A percentile compares a stretch with the other conserved stretches of the same genome.
Evolutionary conservation across 371 early-diverging fungal species (phyloP).

Genomic region (Batrachochytrium dendrobatidis): DNA sequence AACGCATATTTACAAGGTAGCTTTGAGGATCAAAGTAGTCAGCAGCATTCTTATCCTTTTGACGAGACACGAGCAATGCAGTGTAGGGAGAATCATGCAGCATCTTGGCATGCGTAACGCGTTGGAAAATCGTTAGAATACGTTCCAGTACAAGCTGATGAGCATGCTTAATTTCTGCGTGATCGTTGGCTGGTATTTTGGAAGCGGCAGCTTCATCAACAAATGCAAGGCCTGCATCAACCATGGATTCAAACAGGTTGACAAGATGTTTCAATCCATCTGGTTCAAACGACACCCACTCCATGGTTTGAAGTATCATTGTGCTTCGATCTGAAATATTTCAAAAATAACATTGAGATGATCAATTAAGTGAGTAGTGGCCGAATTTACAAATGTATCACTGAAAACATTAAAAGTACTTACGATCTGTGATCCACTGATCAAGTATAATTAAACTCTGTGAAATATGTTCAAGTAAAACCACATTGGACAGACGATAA

Average conservation of each 20-base stretch:
- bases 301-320: neutral
- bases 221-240: neutral
- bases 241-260: neutral
- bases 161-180: conserved; percentile 7
- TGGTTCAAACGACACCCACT: neutral
- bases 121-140: conserved; percentile 51
- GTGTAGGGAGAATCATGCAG: conserved; percentile 68
- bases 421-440: too few relatives aligned
- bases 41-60: conserved; percentile 46
- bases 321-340: too few relatives aligned
- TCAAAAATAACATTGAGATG: too few relatives aligned
- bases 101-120: conserved; percentile 51
- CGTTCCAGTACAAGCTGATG: conserved; percentile 42
- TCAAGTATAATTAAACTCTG: too few relatives aligned
- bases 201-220: neutral
- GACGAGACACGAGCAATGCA: conserved; percentile 38
- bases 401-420: too few relatives aligned
- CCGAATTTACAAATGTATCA: too few relatives aligned
- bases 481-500: too few relatives aligned
- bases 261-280: neutral
- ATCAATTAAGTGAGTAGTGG: too few relatives aligned
- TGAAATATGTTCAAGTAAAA: too few relatives aligned
- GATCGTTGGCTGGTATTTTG: too few relatives aligned
- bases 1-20: conserved; percentile 54
- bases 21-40: conserved; percentile 64